These are phyloP conservation scores for Mortierella hygrophila DNA, from an alignment of 192 early-diverging fungal genomes.

Conservation along the genomic window DNA sequence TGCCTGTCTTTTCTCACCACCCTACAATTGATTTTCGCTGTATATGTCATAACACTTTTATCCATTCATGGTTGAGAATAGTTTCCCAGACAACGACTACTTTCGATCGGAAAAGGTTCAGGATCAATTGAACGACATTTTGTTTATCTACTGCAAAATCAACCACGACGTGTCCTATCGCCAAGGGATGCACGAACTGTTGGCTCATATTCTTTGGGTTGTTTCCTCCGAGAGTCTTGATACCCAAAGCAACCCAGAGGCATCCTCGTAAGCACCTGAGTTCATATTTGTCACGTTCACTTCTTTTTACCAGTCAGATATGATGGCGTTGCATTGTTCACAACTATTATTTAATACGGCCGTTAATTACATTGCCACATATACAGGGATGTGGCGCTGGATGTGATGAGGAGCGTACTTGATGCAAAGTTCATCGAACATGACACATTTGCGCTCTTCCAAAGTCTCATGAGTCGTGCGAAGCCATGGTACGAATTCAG, in stretches of 20 bases:
- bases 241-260: conserved; percentile 13
- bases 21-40: neutral
- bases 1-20: neutral
- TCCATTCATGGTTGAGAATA: conserved; percentile 30
- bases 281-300: neutral
- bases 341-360: neutral
- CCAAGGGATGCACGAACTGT: conserved; percentile 98
- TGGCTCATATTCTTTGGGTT: conserved; percentile 85
- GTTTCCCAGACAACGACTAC: conserved; percentile 90
- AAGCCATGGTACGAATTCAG: conserved; percentile 91
- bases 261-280: conserved; percentile 36
- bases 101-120: conserved; percentile 79
- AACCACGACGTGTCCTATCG: conserved; percentile 92
- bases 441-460: conserved; percentile 88
- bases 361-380: neutral
- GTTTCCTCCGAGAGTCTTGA: conserved; percentile 79
- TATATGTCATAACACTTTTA: neutral
- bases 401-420: conserved; percentile 67
- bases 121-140: conserved; percentile 78
- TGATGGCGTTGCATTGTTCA: neutral
- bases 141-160: conserved; percentile 94
- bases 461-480: conserved; percentile 82
- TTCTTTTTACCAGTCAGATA: neutral
- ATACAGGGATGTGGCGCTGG: conserved; percentile 46
- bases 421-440: conserved; percentile 86